Conservation (phyloP, 2,329 filamentous ascomycete genomes). For the Neocucurbitaria cava region DNA sequence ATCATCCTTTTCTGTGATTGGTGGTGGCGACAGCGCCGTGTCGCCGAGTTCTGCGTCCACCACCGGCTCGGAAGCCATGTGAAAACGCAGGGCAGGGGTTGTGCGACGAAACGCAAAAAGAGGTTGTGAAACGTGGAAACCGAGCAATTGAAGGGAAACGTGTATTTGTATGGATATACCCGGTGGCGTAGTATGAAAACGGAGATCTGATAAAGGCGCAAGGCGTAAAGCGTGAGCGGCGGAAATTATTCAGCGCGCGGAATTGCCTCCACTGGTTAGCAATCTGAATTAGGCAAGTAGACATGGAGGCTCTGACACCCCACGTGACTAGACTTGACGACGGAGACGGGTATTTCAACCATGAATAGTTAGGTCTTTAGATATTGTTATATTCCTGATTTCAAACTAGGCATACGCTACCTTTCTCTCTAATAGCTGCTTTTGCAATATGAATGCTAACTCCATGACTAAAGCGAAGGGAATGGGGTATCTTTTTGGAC, state of each 20-base stretch:
- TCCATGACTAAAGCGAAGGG: background rate
- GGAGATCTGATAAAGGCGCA: conserved; percentile 1
- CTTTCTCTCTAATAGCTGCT: background rate
- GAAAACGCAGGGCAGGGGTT: background rate
- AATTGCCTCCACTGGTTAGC: conserved; percentile 17
- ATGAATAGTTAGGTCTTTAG: background rate
- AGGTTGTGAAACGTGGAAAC: background rate
- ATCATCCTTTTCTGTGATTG: conserved; percentile 37
- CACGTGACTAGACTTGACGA: background rate
- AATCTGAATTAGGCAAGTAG: background rate
- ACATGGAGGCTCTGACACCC: background rate
- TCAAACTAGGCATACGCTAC: background rate
- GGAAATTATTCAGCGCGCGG: conserved; percentile 28
- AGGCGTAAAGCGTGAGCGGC: background rate
- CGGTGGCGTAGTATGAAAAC: background rate
- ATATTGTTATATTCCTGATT: background rate
- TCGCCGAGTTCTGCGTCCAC: conserved; percentile 22
- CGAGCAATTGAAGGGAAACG: background rate
- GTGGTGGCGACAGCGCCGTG: conserved; percentile 21
- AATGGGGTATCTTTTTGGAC: conserved; percentile 13
- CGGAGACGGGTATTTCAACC: background rate
- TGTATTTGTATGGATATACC: background rate
- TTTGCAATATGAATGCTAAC: background rate
- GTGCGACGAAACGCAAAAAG: background rate
- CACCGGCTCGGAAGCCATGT: conserved; percentile 20